These are phyloP conservation scores for Didymellaceae sp. DNA, from an alignment of 2,329 filamentous ascomycete genomes.

Conservation along the genomic window DNA sequence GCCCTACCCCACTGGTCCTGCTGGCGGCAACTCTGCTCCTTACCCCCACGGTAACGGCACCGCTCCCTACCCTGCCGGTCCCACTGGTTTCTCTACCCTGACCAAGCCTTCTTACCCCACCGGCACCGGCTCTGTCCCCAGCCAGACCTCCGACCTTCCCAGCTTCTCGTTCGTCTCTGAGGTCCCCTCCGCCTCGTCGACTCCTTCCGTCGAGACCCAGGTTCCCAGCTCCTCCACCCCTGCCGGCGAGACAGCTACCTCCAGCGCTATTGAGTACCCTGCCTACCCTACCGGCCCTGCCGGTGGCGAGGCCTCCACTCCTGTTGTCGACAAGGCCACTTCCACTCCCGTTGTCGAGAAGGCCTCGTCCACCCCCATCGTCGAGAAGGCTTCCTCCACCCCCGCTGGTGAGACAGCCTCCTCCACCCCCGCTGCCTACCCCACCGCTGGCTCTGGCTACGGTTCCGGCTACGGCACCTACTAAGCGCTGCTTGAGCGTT, in stretches of 20 bases:
- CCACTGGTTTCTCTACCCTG: slow-evolving; percentile 42
- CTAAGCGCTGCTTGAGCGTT: slow-evolving; percentile 22
- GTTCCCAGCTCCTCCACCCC: slow-evolving; percentile 22
- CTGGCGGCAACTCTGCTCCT: slow-evolving; percentile 20
- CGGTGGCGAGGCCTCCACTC: slow-evolving; percentile 12
- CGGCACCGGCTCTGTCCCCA: slow-evolving; percentile 27
- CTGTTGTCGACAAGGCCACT: slow-evolving; percentile 18
- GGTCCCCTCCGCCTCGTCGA: slow-evolving; percentile 20
- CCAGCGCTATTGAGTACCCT: slow-evolving; percentile 24
- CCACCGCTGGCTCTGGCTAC: slow-evolving; percentile 24
- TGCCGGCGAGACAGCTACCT: slow-evolving; percentile 18
- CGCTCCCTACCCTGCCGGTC: slow-evolving; percentile 30
- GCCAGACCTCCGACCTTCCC: slow-evolving; percentile 28
- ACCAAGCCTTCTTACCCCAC: slow-evolving; percentile 34
- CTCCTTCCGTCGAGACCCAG: slow-evolving; percentile 19
- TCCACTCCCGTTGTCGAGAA: slow-evolving; percentile 17
- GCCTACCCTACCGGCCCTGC: slow-evolving; percentile 15
- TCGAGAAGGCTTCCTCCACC: slow-evolving; percentile 16
- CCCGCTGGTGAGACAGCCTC: slow-evolving; percentile 19
- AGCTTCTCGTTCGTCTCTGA: slow-evolving; percentile 36
- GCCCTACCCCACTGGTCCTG: slow-evolving; percentile 2
- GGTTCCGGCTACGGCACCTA: slow-evolving; percentile 30
- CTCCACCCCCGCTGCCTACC: slow-evolving; percentile 20
- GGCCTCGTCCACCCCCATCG: slow-evolving; percentile 5
- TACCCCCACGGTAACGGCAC: slow-evolving; percentile 40